Evolutionary conservation across 164 flowering plant species (phyloP), one percentile per base, ranked within the genome.

Genomic region (Liquidambar formosana): DNA sequence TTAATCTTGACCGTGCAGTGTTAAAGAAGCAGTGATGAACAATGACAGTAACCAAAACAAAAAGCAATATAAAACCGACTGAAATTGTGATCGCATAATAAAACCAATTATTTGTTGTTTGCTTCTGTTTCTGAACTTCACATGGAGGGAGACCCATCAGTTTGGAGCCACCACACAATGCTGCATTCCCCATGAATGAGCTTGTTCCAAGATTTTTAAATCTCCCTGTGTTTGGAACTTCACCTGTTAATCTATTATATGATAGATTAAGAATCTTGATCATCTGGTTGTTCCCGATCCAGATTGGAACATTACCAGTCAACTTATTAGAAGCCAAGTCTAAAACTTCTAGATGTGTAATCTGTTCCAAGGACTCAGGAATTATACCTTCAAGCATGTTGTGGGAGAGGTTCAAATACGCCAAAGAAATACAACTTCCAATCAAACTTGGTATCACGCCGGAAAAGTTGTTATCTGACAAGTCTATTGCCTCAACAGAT

Each of bases 101-200:
- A 54, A 11, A 10, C 61, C 19, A 5, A 13, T 43, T 41, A 33
- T 19, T 66, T 43, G 9, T 18, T 8, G 10, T 56, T 1, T 57
- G 41, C 60, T 25, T 25, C 46, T 46, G 11, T 13, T 63, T 47
- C 47, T 25, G 69, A 38, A 56, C 26, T 43, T 53, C 49, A 44
- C 69, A 66, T 43, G 69, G 69, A 46, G 63, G 64, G 23, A 72
- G 75, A 33, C n/a, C 52, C 53, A 72, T 51, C 4, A 1, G 25
- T 38, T 53, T 28, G 44, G 70, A 28, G 11, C 70, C 75, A 22
- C 75, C 66, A 52, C 75, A 72, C 23, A 72, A 33, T 21, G 56
- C 68, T 0, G 59, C 46, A 64, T 71, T 71, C 67, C 73, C 73
- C 43, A 63, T 61, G 45, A 71, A 64, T 44, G 73, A 61, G 49